Percentiles rank a stretch among this genome's conserved stretches.
Evolutionary conservation across 768 basidiomycete species (phyloP).

Genomic region (Amanita pseudoporphyria): DNA sequence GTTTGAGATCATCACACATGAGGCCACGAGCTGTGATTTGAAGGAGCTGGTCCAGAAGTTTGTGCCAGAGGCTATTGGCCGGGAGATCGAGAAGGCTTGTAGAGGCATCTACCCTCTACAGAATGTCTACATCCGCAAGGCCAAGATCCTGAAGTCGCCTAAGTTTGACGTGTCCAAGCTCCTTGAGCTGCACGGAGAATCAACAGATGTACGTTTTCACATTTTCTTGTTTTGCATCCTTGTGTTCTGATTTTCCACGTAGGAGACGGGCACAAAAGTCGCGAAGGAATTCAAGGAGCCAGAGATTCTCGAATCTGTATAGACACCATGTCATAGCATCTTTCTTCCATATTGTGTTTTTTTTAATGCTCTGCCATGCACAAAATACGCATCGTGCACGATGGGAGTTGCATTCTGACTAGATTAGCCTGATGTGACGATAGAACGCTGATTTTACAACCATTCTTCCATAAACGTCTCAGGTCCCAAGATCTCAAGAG

Average conservation of each 20-base stretch:
- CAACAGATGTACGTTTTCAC: constrained; percentile 67
- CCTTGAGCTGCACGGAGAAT: constrained; percentile 93
- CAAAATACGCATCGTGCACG: constrained; percentile 16
- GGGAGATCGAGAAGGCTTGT: constrained; percentile 98
- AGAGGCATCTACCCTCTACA: constrained; percentile 97
- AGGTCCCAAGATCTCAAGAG: too few relatives aligned
- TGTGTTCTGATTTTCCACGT: constrained; percentile 11
- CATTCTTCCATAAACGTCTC: too few relatives aligned
- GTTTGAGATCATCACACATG: constrained; percentile 98
- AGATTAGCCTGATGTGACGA: not conserved
- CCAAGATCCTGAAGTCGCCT: constrained; percentile 97
- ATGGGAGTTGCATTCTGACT: not conserved
- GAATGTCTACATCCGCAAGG: constrained; percentile 98
- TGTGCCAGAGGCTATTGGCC: constrained; percentile 95
- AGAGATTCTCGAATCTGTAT: constrained; percentile 86
- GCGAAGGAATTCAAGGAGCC: constrained; percentile 98
- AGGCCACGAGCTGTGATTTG: constrained; percentile 90
- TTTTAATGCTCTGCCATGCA: constrained; percentile 14
- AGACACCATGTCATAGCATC: constrained; percentile 35
- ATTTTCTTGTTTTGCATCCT: not conserved
- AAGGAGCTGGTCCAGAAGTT: constrained; percentile 99
- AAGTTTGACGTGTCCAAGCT: constrained; percentile 95
- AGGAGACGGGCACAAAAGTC: constrained; percentile 94
- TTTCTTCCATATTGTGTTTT: constrained; percentile 22
- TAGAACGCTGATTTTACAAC: not conserved